phyloP scores from a whole-genome alignment of 1,139 yeast species.

The Eremothecium gossypii region DNA sequence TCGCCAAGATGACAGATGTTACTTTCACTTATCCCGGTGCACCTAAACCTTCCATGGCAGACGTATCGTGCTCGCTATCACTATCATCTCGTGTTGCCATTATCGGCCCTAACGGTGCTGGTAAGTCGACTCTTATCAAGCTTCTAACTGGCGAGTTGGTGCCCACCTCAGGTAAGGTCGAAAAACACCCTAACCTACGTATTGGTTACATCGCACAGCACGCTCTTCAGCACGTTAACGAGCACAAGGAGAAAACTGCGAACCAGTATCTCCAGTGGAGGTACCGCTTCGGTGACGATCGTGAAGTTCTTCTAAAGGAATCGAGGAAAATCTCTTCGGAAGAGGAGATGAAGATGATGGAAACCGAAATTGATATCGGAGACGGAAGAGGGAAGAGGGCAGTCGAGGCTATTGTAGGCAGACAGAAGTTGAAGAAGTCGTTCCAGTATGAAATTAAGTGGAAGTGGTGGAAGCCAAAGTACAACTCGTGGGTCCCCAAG shows the following conservation, averaged over 20 bases:
- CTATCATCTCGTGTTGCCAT: constrained; percentile 93
- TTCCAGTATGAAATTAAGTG: constrained; percentile 96
- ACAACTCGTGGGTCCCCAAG: constrained; percentile 87
- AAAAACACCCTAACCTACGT: constrained; percentile 96
- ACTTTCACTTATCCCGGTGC: constrained; percentile 89
- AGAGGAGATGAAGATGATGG: constrained; percentile 75
- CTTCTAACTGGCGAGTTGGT: constrained; percentile 83
- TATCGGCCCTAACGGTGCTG: constrained; percentile 98
- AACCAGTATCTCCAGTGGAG: constrained; percentile 98
- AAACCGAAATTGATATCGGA: constrained; percentile 63
- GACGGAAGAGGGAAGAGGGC: constrained; percentile 88
- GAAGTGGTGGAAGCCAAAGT: constrained; percentile 87
- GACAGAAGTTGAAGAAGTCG: constrained; percentile 91
- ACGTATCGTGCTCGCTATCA: constrained; percentile 82
- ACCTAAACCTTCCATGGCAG: constrained; percentile 63
- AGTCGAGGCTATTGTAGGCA: constrained; percentile 90
- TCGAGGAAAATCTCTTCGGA: constrained; percentile 70
- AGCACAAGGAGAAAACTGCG: constrained; percentile 95
- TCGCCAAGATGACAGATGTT: constrained; percentile 81
- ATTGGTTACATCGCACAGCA: constrained; percentile 98
- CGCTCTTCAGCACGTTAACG: constrained; percentile 93
- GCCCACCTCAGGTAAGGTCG: constrained; percentile 82
- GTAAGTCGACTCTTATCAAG: constrained; percentile 92
- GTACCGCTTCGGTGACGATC: constrained; percentile 94
- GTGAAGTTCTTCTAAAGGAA: constrained; percentile 90